phyloP scores from a whole-genome alignment of 495 filamentous ascomycete species.

The Hypoxylon subgilvum region DNA sequence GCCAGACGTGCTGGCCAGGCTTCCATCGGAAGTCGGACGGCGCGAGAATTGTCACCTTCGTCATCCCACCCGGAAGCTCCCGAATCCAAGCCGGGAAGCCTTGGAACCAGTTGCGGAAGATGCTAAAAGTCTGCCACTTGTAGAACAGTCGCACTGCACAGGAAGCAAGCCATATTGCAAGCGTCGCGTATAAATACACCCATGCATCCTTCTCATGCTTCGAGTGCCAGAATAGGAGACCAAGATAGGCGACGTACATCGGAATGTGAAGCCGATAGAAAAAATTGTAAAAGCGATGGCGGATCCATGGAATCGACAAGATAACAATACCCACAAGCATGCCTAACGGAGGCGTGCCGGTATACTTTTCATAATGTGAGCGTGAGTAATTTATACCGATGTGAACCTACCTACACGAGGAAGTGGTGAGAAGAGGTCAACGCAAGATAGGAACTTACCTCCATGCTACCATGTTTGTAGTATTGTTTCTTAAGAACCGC shows the following conservation, averaged over 20 bases:
- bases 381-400: background rate
- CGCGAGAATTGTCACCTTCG: slow-evolving; percentile 71
- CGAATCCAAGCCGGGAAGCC: slow-evolving; percentile 72
- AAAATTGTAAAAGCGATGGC: slow-evolving; percentile 63
- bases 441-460: slow-evolving; percentile 13
- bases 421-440: too few relatives aligned
- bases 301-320: slow-evolving; percentile 44
- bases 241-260: slow-evolving; percentile 69
- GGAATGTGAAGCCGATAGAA: slow-evolving; percentile 73
- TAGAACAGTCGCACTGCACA: slow-evolving; percentile 57
- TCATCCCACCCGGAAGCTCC: slow-evolving; percentile 70
- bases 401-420: too few relatives aligned
- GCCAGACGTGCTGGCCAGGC: slow-evolving; percentile 78
- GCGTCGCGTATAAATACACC: slow-evolving; percentile 74
- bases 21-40: slow-evolving; percentile 70
- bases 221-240: slow-evolving; percentile 80
- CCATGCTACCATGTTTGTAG: slow-evolving; percentile 36
- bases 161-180: slow-evolving; percentile 68
- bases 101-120: slow-evolving; percentile 55
- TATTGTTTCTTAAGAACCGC: slow-evolving; percentile 32
- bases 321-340: slow-evolving; percentile 43
- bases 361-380: slow-evolving; percentile 29
- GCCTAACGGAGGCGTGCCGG: slow-evolving; percentile 44
- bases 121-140: slow-evolving; percentile 71
- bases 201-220: slow-evolving; percentile 77